A percentile compares a stretch with the other conserved stretches of the same genome.
Conservation (phyloP, 163 green algal species). For the Picocystis sp. region DNA sequence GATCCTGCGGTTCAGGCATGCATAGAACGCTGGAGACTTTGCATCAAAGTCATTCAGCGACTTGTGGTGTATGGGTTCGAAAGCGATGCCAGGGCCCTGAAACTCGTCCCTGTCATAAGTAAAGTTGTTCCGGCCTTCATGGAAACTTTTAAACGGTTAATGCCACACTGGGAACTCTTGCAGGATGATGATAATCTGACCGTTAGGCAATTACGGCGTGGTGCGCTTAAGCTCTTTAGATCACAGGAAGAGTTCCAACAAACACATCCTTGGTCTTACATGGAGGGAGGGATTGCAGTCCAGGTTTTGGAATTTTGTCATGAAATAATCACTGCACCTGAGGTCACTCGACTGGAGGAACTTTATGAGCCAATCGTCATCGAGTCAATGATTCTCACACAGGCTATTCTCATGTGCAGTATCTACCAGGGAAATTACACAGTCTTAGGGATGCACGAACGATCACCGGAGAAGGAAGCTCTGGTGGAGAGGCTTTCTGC, state of each 20-base stretch:
- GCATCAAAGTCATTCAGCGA: conserved; percentile 60
- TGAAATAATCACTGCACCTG: too few species aligned
- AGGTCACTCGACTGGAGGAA: too few species aligned
- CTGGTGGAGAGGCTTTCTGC: too few species aligned
- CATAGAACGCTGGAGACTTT: conserved; percentile 68
- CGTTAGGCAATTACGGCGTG: conserved; percentile 43
- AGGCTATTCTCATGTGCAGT: too few species aligned
- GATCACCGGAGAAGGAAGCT: too few species aligned
- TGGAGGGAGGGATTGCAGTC: too few species aligned
- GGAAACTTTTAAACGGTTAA: conserved; percentile 4
- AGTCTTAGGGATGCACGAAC: too few species aligned
- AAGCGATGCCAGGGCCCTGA: conserved; percentile 41
- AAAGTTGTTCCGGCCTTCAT: conserved; percentile 1
- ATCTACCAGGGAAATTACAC: too few species aligned
- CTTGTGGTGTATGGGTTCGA: conserved; percentile 63
- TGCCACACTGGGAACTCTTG: not conserved
- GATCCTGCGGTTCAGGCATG: conserved; percentile 9
- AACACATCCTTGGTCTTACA: conserved; percentile 27
- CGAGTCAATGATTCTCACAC: too few species aligned
- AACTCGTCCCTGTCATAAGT: conserved; percentile 29
- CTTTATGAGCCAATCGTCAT: too few species aligned
- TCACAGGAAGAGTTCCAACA: conserved; percentile 40
- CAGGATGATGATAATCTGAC: conserved; percentile 14
- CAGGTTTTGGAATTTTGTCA: too few species aligned
- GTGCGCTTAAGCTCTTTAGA: conserved; percentile 62